Percentiles rank a stretch among this genome's conserved stretches.
Conservation (phyloP, 257 asterid genomes). For the Solanum paucissectum region DNA sequence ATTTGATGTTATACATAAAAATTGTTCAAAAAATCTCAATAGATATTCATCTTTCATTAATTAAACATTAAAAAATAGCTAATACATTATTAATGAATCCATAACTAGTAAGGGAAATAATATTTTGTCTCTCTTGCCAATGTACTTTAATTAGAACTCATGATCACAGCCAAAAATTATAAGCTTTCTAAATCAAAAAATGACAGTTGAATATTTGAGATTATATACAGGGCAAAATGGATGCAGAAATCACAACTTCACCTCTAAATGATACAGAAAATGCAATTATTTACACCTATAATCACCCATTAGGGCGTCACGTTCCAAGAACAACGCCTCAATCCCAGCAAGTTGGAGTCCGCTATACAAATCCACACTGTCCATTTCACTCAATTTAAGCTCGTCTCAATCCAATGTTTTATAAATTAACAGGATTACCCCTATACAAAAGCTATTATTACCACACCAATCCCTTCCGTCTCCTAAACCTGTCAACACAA, state of each 20-base stretch:
- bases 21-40: background rate
- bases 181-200: background rate
- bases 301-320: background rate
- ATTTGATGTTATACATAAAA: background rate
- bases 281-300: background rate
- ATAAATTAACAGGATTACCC: conserved; percentile 26
- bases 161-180: background rate
- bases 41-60: background rate
- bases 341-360: background rate
- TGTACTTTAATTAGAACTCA: background rate
- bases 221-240: background rate
- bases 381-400: background rate
- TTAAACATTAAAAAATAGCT: background rate
- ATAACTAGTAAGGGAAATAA: background rate
- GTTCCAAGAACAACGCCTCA: background rate
- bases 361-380: background rate
- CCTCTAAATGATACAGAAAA: background rate
- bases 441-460: conserved; percentile 44
- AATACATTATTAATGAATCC: background rate
- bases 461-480: conserved; percentile 73
- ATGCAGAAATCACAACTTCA: background rate
- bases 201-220: background rate
- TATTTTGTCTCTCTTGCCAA: background rate
- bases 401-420: background rate
- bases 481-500: conserved; percentile 70